Conservation (phyloP, 2,329 filamentous ascomycete species). For the Xylaria arbuscula region DNA sequence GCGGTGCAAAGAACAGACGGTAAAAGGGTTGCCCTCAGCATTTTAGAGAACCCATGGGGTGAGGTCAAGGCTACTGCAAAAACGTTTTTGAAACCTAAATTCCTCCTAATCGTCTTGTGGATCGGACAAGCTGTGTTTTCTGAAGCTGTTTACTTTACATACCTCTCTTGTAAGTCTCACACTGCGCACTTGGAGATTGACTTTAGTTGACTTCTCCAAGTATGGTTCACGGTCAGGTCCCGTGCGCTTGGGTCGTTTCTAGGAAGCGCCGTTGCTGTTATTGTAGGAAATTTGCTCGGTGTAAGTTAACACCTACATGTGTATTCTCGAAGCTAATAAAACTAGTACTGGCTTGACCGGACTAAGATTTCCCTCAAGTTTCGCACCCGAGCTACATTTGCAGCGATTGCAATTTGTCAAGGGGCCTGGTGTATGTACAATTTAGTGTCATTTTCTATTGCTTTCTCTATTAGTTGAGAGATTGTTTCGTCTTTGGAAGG, state of each 20-base stretch:
- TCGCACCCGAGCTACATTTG: constrained; percentile 67
- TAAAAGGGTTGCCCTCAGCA: constrained; percentile 67
- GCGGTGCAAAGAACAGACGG: constrained; percentile 75
- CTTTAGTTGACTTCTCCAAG: constrained; percentile 40
- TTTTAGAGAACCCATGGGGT: constrained; percentile 64
- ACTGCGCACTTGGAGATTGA: neutral
- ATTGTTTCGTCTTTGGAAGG: constrained; percentile 11
- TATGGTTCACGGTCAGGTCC: constrained; percentile 77
- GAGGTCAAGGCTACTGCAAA: constrained; percentile 70
- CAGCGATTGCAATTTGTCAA: constrained; percentile 65
- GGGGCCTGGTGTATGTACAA: constrained; percentile 67
- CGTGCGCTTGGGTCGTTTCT: constrained; percentile 77
- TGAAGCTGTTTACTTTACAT: constrained; percentile 79
- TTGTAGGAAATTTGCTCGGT: constrained; percentile 73
- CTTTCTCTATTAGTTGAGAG: constrained; percentile 10
- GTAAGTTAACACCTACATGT: constrained; percentile 50
- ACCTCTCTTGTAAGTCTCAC: constrained; percentile 58
- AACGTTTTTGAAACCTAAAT: constrained; percentile 69
- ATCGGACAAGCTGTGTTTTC: constrained; percentile 78
- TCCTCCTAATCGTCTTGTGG: constrained; percentile 72
- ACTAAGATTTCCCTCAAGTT: constrained; percentile 63
- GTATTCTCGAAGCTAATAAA: constrained; percentile 24
- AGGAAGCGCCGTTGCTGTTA: constrained; percentile 73
- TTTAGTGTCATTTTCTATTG: constrained; percentile 13
- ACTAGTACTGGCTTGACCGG: constrained; percentile 66